Base-by-base conservation (phyloP, 352 stramenopile genomes). In the Pythium brachiatum region DNA sequence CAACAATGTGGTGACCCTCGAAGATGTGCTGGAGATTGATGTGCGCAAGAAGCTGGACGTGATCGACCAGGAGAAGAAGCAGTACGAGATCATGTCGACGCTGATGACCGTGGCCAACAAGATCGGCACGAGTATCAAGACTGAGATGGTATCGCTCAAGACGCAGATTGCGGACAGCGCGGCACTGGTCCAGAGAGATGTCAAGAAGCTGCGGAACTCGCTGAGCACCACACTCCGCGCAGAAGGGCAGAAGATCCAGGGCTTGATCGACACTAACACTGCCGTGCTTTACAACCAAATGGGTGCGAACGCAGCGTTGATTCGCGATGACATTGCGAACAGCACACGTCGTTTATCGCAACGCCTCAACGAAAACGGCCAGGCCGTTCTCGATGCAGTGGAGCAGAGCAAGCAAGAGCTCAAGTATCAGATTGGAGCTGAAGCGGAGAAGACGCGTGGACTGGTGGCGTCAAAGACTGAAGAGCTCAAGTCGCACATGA, bases 21-120 rank as follows among this genome's bases (percentile, higher is more conserved):
- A 29, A 13, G 63, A 70, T 4, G 16, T 66, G 8, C 32, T 32
- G 8, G 63, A 70, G 44, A 56, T 70, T 15, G 57, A 66, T 52
- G 63, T 66, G 21, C 63, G 63, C 57, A 70, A 70, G 57, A 41
- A 69, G 27, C 43, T 69, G 16, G 62, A 69, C 29, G 62, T 69
- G 51, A 51, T 65, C 51, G 62, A 63, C 52, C 27, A 43, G 32
- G 53, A 70, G 53, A 70, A 58, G 23, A 66, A 66, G 46, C 57
- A 66, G 20, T 66, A 62, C 12, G 63, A 70, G 52, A 47, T 62
- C 34, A 65, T 70, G 20, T 51, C 51, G 34, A 44, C 57, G 52
- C 53, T 62, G 15, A 56, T 66, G 52, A 56, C 59, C 9, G 29
- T 47, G 20, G 57, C 63, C 1, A 70, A 70, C 57, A 25, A 62